These are phyloP conservation scores for Trichodelitschia bisporula DNA, from an alignment of 495 filamentous ascomycete species.

Conservation along the genomic window DNA sequence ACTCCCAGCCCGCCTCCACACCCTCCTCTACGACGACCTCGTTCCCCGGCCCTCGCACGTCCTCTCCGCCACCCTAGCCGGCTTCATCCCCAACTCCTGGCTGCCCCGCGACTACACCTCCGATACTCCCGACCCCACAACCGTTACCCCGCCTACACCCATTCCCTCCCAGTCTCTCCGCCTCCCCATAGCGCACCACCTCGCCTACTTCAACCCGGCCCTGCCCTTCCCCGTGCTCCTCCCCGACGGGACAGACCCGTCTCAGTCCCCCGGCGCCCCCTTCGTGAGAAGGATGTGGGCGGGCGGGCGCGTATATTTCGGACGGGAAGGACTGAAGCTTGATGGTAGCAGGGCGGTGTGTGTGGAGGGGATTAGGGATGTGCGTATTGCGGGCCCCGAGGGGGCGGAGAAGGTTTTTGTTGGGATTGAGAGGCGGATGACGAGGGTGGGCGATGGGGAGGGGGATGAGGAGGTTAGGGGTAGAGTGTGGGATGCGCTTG, in stretches of 20 bases:
- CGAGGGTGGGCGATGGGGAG: conserved; percentile 15
- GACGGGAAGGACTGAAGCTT: conserved; percentile 13
- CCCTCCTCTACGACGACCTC: conserved; percentile 37
- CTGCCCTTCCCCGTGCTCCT: conserved; percentile 10
- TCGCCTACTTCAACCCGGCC: conserved; percentile 17
- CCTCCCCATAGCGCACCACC: conserved; percentile 15
- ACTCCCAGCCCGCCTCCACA: conserved; percentile 22
- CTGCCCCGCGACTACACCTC: conserved; percentile 8
- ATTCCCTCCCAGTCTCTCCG: no score
- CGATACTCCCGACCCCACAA: conserved; percentile 12
- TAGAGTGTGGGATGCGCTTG: conserved; percentile 21
- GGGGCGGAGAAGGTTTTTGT: conserved; percentile 37
- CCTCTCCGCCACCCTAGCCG: conserved; percentile 33
- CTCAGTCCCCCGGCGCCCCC: conserved; percentile 15
- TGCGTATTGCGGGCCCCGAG: conserved; percentile 26
- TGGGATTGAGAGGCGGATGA: conserved; percentile 27
- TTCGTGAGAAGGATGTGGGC: conserved; percentile 21
- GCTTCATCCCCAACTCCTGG: conserved; percentile 24
- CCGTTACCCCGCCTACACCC: conserved; percentile 1
- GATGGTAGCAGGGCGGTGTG: conserved; percentile 29
- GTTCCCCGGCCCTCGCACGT: conserved; percentile 37
- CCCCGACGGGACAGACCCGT: conserved; percentile 19
- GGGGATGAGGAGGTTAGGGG: conserved; percentile 12
- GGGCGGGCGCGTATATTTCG: conserved; percentile 13
- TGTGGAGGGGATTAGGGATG: conserved; percentile 36